Conservation (phyloP, 1,284 basidiomycete species). For the Acaromyces ingoldii region DNA sequence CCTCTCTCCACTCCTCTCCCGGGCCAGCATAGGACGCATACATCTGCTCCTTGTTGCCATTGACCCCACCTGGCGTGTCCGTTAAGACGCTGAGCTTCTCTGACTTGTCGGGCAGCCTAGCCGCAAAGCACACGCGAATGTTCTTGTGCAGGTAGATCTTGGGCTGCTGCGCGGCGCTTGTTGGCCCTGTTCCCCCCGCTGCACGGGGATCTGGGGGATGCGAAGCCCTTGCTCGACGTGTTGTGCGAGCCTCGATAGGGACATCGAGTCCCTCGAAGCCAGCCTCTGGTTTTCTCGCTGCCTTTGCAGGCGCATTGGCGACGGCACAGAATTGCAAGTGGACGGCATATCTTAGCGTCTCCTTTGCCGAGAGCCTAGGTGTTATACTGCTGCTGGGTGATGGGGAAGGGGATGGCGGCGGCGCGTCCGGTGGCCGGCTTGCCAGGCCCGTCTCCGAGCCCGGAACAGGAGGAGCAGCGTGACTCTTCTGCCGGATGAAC, state of each 20-base stretch:
- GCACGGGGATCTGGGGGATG: neutral
- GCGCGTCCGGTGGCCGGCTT: neutral
- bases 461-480: neutral
- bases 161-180: slow-evolving; percentile 5
- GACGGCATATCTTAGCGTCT: slow-evolving; percentile 39
- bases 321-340: slow-evolving; percentile 39
- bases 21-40: slow-evolving; percentile 31
- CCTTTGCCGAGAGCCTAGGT: slow-evolving; percentile 6
- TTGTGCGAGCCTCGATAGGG: neutral
- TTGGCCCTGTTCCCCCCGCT: neutral
- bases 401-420: neutral
- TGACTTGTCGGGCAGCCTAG: slow-evolving; percentile 27
- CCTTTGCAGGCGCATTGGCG: too few relatives aligned
- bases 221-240: neutral
- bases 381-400: neutral
- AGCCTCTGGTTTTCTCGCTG: too few relatives aligned
- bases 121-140: slow-evolving; percentile 39
- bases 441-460: neutral
- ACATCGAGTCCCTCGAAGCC: neutral
- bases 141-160: slow-evolving; percentile 35
- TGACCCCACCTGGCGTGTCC: slow-evolving; percentile 25
- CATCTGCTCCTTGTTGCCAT: slow-evolving; percentile 9
- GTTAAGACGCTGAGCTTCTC: slow-evolving; percentile 26
- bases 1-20: slow-evolving; percentile 24
- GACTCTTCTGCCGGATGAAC: slow-evolving; percentile 36